These are phyloP conservation scores for Carpinus viminea DNA, from an alignment of 306 rosid species.

Conservation along the genomic window DNA sequence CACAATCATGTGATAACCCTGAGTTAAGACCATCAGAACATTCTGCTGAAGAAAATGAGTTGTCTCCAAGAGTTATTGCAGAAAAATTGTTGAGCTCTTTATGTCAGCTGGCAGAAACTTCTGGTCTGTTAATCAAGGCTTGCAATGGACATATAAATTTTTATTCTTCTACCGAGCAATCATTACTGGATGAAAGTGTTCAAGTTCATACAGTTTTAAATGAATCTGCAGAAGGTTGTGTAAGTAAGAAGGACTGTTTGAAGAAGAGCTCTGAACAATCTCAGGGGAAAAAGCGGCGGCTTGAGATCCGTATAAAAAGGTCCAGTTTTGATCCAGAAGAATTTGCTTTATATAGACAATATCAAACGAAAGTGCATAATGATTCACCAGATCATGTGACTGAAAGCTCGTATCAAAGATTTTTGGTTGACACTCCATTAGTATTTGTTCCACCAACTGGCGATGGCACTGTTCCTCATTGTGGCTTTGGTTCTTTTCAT, in stretches of 20 bases:
- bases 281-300: slow-evolving; percentile 50
- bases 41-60: slow-evolving; percentile 43
- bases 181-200: slow-evolving; percentile 39
- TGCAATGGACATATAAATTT: slow-evolving; percentile 92
- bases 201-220: slow-evolving; percentile 36
- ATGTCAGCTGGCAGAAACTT: slow-evolving; percentile 39
- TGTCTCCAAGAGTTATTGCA: slow-evolving; percentile 58
- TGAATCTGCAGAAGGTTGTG: slow-evolving; percentile 36
- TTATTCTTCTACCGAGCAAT: slow-evolving; percentile 54
- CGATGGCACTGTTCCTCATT: slow-evolving; percentile 76
- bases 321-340: slow-evolving; percentile 86
- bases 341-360: slow-evolving; percentile 62
- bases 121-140: slow-evolving; percentile 62
- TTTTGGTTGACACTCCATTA: slow-evolving; percentile 87
- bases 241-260: slow-evolving; percentile 38
- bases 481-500: slow-evolving; percentile 98
- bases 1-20: slow-evolving; percentile 36
- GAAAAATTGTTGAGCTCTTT: slow-evolving; percentile 62
- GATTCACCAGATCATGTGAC: slow-evolving; percentile 67
- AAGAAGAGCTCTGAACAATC: slow-evolving; percentile 31
- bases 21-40: slow-evolving; percentile 33
- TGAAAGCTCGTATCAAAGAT: slow-evolving; percentile 66
- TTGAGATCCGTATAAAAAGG: slow-evolving; percentile 72
- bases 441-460: slow-evolving; percentile 58
- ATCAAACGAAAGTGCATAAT: slow-evolving; percentile 79